Conservation (phyloP, 2,329 filamentous ascomycete species). For the Zopfia rhizophila region DNA sequence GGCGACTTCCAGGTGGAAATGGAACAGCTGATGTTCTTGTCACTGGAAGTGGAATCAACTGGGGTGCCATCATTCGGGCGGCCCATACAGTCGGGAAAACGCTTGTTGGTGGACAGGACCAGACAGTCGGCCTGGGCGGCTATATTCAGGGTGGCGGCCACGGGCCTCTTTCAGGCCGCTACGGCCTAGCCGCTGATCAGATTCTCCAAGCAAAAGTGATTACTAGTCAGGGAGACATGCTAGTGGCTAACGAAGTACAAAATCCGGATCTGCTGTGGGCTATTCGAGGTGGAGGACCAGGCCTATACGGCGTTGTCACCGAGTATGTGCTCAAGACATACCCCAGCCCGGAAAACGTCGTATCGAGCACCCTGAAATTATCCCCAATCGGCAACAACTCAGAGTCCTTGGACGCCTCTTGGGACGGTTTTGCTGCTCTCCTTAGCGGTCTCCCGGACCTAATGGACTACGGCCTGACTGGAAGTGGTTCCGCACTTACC, state of each 20-base stretch:
- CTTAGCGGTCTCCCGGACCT: constrained; percentile 34
- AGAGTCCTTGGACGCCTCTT: constrained; percentile 30
- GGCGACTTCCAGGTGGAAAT: constrained; percentile 7
- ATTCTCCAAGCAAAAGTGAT: constrained; percentile 22
- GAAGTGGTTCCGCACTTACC: constrained; percentile 27
- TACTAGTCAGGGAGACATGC: constrained; percentile 19
- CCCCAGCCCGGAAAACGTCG: constrained; percentile 23
- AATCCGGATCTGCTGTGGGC: constrained; percentile 32
- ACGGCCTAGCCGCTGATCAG: constrained; percentile 35
- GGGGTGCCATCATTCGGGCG: constrained; percentile 23
- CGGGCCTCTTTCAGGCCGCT: constrained; percentile 58
- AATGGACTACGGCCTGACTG: constrained; percentile 40
- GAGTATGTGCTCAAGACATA: constrained; percentile 26
- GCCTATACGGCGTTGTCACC: constrained; percentile 26
- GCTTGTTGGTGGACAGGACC: constrained; percentile 15
- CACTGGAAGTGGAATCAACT: constrained; percentile 29
- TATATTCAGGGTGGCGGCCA: constrained; percentile 61
- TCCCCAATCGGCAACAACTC: constrained; percentile 16
- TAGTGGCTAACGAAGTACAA: constrained; percentile 19
- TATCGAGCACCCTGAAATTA: constrained; percentile 15
- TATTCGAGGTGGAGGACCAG: constrained; percentile 46
- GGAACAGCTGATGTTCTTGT: constrained; percentile 25
- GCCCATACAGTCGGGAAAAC: background rate
- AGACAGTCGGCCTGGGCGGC: constrained; percentile 58
- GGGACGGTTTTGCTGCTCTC: constrained; percentile 32